Base-by-base conservation (phyloP, 176 grass and related monocot species). In the Leersia perrieri region DNA sequence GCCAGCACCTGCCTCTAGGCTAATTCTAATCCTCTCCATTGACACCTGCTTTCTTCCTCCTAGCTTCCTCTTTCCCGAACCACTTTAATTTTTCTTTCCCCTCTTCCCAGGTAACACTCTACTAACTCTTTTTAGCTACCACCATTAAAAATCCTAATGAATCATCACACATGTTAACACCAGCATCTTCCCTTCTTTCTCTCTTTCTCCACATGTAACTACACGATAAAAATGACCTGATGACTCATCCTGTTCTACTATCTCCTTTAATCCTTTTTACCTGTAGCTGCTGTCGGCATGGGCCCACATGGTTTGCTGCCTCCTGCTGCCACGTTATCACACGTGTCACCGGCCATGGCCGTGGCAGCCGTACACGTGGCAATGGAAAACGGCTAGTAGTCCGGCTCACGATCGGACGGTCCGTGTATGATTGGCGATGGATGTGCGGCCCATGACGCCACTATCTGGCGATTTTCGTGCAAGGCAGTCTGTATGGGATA, bases 1-100 rank as follows among this genome's bases (percentile, higher is more conserved):
- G 73, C 74, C 68, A 68, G 87, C 81, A 61, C 76, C 34, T 23
- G 87, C 39, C 63, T 80, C 87, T 34, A 84, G 70, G 83, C 75
- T 33, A 42, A 22, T 41, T 38, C 26, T 8, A n/a, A n/a, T n/a
- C n/a, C n/a, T 0, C 33, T 23, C 47, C 47, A 14, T 63, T 36
- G 49, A 78, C 34, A 12, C 9, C 3, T 60, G 63, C 72, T 76
- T 68, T 49, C 45, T 49, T 49, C 15, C 45, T 51, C 47, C n/a
- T n/a, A n/a, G n/a, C n/a, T n/a, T n/a, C 47, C 34, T 9, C n/a
- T 58, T 51, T 72, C 45, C 2, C 16, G 20, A 26, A 28, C 79
- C 22, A 67, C 80, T 78, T 58, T n/a, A n/a, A n/a, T n/a, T 58
- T 58, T 20, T 58, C 53, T 58, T 66, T 76, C 30, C 1, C 51